Base-by-base conservation (phyloP, 345 rosid species). In the Salix viminalis region DNA sequence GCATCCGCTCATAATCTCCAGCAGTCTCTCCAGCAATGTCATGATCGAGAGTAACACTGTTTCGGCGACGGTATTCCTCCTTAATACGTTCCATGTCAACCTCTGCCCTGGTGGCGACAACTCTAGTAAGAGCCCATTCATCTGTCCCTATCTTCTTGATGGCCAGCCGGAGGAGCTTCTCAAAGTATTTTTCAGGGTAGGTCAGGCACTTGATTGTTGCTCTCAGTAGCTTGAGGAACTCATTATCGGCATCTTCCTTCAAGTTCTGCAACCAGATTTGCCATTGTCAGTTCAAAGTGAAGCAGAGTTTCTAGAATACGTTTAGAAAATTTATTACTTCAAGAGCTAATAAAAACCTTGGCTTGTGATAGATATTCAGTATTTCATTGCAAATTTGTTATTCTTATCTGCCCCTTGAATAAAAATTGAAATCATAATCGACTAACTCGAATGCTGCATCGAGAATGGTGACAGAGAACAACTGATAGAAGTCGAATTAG, bases 101-200 rank as follows among this genome's bases (percentile, higher is more conserved):
- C 80, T 94, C 97, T 21, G 95, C 95, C 76, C 97, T 85, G 11
- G 97, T 91, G 24, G 94, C 82, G 68, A 91, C 86, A 4, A 88
- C 97, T 73, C 98, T 80, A 24, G 95, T 89, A 30, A 94, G 90
- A 56, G 87, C 94, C 93, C 89, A 83, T 80, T 94, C 98, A 36
- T 94, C 97, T 12, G 98, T 92, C 72, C 98, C 97, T 68, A 84
- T 4, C 85, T 80, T 89, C 79, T 89, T 90, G 87, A 92, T 94
- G 76, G 92, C 90, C 84, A 60, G 81, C 19, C 95, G 88, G 65
- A 94, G 79, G 67, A 89, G 79, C 85, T 94, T 92, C 87, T 87
- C 97, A 32, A 91, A 92, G 85, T 94, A 85, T 83, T 91, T 94
- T 87, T 91, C 97, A 3, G 98, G 95, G 70, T n/a, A 65, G 58